Evolutionary conservation across 805 yeast species (phyloP), one percentile per base, ranked within the genome.

Genomic region (Pichia scutulata): DNA sequence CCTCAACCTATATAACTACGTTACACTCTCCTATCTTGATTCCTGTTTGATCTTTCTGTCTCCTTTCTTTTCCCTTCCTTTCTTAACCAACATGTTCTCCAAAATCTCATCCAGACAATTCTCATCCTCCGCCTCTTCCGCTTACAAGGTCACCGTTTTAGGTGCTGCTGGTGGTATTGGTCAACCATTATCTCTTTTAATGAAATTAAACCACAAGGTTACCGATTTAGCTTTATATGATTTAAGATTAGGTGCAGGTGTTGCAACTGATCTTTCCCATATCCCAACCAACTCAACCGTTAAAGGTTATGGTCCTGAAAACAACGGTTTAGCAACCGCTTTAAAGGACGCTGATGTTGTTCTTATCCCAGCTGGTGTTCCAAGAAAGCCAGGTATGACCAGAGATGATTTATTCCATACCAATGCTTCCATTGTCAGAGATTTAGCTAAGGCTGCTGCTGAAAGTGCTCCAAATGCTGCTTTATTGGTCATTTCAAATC

Each of bases 361-460:
- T 48, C 79, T 90, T 52, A 87, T 90, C 71, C 97, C 97, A 67
- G 97, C 97, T 51, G 97, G 97, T 77, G 95, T 90, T 52, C 97
- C 95, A 76, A 87, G 95, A 81, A 90, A 89, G 77, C 97, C 97
- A 60, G 97, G 97, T 71, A 90, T 90, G 97, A 88, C 97, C 66
- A 86, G 97, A 78, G 97, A 90, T 70, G 97, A 90, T 69, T 77
- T 90, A 64, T 90, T 90, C 84, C 84, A 87, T 77, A 90, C 95
- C 76, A 90, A 90, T 67, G 97, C 97, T 48, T 84, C 95, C 47
- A 90, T 90, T 70, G 97, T 90, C 56, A 83, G 93, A 69, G 96
- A 87, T 71, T 78, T 90, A 70, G 96, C 96, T 67, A 76, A 83
- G 71, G 86, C 89, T 49, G 80, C 80, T 61, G 96, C 95, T 55